Base-by-base conservation (phyloP, 331 rosid species). In the Rosa hybrid region DNA sequence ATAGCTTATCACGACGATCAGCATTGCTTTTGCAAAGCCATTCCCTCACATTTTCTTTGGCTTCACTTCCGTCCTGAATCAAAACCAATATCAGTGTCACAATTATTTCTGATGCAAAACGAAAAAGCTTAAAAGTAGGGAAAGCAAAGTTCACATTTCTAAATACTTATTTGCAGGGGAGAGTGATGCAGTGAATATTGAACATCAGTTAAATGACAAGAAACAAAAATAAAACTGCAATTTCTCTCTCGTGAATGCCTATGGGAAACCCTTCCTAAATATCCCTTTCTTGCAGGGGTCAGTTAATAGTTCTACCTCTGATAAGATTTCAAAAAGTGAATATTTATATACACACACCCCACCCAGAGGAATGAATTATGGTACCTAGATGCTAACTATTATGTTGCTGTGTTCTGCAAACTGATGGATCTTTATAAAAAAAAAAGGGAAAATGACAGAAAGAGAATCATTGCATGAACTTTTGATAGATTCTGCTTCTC, bases 1-100 rank as follows among this genome's bases (percentile, higher is more conserved):
- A 85, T 42, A 95, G 91, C 79, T 90, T 93, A 86, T 95, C 96
- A 45, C 88, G 94, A 75, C 80, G 87, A 83, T 89, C 92, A 79
- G 94, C 92, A 80, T 82, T 86, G 68, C 86, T 82, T 63, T 89
- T 77, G 46, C 86, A 81, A 78, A 93, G 84, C 99, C 99, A 95
- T 87, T 82, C 81, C 78, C 92, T 89, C 45, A 89, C 92, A 80
- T 84, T 86, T 82, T 86, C 93, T 78, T 85, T 88, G 81, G 86
- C 71, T 71, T 91, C 87, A 77, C 34, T 65, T 75, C 87, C 93
- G 34, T 83, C 92, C 99, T 95, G 87, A 75, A 83, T 76, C 77
- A 76, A 83, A 84, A 70, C 12, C 77, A 86, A 80, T 78, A 75
- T 84, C 79, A 84, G 82, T 74, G 83, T 27, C 21, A 44, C 34